Conservation (phyloP, 1,139 yeast genomes). For the Protomyces pachydermus region DNA sequence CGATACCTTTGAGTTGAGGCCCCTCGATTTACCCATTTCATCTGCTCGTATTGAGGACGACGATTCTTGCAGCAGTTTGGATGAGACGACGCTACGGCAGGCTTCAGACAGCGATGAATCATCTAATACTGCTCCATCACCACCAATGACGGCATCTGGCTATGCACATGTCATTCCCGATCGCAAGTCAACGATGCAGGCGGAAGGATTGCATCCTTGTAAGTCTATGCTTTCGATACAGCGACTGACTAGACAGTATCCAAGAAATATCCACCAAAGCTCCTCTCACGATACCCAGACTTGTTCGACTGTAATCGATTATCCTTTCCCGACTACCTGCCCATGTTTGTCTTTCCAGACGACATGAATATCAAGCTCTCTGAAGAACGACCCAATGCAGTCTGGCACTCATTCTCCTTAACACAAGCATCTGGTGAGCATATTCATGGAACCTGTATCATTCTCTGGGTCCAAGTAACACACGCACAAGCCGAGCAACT, state of each 20-base stretch:
- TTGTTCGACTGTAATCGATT: slow-evolving; percentile 27
- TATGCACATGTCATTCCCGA: neutral
- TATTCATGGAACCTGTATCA: slow-evolving; percentile 30
- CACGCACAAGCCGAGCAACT: slow-evolving; percentile 20
- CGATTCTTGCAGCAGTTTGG: neutral
- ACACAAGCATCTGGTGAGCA: slow-evolving; percentile 29
- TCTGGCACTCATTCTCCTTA: slow-evolving; percentile 32
- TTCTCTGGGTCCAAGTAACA: slow-evolving; percentile 30
- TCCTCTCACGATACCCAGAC: slow-evolving; percentile 21
- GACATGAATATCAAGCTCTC: slow-evolving; percentile 29
- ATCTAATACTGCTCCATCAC: too few species aligned
- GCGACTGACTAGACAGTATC: too few species aligned
- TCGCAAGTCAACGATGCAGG: neutral
- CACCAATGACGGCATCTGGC: neutral
- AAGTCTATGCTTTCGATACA: too few species aligned
- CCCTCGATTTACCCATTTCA: neutral
- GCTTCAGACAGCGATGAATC: too few species aligned
- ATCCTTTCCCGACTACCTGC: slow-evolving; percentile 31
- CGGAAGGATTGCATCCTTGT: neutral
- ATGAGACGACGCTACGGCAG: neutral
- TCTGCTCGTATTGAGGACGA: neutral
- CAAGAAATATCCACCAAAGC: neutral
- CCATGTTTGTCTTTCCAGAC: slow-evolving; percentile 33
- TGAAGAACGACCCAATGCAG: slow-evolving; percentile 28
- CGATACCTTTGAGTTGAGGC: neutral